A percentile compares a stretch with the other conserved stretches of the same genome.
These are phyloP conservation scores for Neospermospora avenae DNA, from an alignment of 2,329 filamentous ascomycete species.

Conservation along the genomic window DNA sequence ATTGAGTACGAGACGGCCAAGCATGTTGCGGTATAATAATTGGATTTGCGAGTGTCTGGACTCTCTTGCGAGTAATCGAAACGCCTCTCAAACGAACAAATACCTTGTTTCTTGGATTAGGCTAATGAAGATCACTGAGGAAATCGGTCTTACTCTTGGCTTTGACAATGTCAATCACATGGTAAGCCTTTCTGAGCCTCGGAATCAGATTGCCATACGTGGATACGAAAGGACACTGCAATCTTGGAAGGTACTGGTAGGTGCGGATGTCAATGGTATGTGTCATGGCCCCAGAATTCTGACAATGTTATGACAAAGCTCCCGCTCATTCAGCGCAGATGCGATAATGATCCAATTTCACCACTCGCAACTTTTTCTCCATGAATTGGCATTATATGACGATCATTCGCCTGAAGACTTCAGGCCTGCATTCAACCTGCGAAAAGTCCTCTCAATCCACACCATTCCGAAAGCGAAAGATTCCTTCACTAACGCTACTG, in stretches of 20 bases:
- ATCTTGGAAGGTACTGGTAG: slow-evolving; percentile 40
- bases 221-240: slow-evolving; percentile 49
- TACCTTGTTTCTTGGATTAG: slow-evolving; percentile 38
- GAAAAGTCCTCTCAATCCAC: slow-evolving; percentile 27
- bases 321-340: slow-evolving; percentile 12
- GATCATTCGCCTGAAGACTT: slow-evolving; percentile 52
- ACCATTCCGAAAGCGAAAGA: slow-evolving; percentile 32
- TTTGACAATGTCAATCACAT: slow-evolving; percentile 38
- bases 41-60: slow-evolving; percentile 42
- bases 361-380: slow-evolving; percentile 51
- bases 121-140: slow-evolving; percentile 47
- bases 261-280: slow-evolving; percentile 25
- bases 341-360: slow-evolving; percentile 41
- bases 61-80: slow-evolving; percentile 35
- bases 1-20: slow-evolving; percentile 40
- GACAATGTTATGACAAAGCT: neutral
- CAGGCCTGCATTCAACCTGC: slow-evolving; percentile 22
- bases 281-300: neutral
- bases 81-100: slow-evolving; percentile 35
- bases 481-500: slow-evolving; percentile 48
- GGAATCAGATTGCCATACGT: slow-evolving; percentile 48
- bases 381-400: slow-evolving; percentile 54
- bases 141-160: slow-evolving; percentile 49
- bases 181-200: slow-evolving; percentile 48
- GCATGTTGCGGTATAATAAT: slow-evolving; percentile 39